These are phyloP conservation scores for Penicillium roqueforti DNA, from an alignment of 495 filamentous ascomycete genomes.

Conservation along the genomic window DNA sequence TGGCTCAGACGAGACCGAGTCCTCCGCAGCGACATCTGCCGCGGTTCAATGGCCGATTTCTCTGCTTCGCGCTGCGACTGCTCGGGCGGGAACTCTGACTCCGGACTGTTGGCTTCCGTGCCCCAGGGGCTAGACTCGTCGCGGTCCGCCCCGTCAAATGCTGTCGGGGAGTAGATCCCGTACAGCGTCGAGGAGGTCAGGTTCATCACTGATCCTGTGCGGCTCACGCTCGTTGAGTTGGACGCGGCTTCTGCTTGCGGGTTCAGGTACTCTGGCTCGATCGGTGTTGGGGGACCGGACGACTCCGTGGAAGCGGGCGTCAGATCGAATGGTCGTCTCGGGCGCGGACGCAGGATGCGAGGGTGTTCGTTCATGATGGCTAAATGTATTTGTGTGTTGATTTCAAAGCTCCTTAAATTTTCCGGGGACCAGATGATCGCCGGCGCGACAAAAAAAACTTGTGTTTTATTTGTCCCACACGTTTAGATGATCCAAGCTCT, in stretches of 20 bases:
- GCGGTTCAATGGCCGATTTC: slow-evolving; percentile 27
- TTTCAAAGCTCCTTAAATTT: neutral
- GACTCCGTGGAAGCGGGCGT: slow-evolving; percentile 52
- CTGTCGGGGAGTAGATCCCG: slow-evolving; percentile 80
- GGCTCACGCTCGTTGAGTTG: slow-evolving; percentile 40
- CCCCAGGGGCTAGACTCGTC: slow-evolving; percentile 64
- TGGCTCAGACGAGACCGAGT: slow-evolving; percentile 40
- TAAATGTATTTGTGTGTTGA: slow-evolving; percentile 1
- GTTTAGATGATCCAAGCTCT: neutral
- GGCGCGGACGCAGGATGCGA: slow-evolving; percentile 65
- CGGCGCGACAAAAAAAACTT: neutral
- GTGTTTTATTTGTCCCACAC: neutral
- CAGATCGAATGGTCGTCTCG: slow-evolving; percentile 70
- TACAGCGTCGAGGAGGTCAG: slow-evolving; percentile 84
- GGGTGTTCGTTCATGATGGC: slow-evolving; percentile 44
- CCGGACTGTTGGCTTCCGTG: slow-evolving; percentile 63
- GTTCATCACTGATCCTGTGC: slow-evolving; percentile 76
- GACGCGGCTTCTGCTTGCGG: slow-evolving; percentile 28
- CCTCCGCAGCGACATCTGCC: slow-evolving; percentile 29
- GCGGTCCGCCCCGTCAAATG: slow-evolving; percentile 45
- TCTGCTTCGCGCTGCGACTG: slow-evolving; percentile 23
- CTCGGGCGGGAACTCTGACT: slow-evolving; percentile 24
- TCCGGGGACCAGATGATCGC: too few species aligned
- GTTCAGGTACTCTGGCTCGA: slow-evolving; percentile 34
- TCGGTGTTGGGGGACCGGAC: slow-evolving; percentile 46